phyloP scores from a whole-genome alignment of 495 filamentous ascomycete genomes.

The Usnea hakonensis region DNA sequence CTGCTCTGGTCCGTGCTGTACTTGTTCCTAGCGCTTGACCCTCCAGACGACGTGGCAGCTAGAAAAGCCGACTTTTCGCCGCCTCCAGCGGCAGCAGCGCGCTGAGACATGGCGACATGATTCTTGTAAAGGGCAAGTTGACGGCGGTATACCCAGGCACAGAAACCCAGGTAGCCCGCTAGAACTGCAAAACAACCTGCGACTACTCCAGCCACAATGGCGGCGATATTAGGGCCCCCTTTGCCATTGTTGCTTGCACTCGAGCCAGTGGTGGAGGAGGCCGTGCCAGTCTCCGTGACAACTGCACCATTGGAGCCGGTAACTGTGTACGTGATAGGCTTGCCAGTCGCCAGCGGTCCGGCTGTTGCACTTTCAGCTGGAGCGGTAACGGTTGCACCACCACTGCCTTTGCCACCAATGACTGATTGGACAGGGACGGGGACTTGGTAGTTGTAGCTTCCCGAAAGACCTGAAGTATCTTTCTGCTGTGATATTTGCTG shows the following conservation, averaged over 20 bases:
- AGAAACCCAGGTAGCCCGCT: constrained; percentile 60
- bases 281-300: constrained; percentile 32
- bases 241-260: constrained; percentile 12
- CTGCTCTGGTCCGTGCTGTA: constrained; percentile 24
- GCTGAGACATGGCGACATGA: constrained; percentile 51
- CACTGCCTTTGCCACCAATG: constrained; percentile 53
- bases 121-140: constrained; percentile 54
- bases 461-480: constrained; percentile 41
- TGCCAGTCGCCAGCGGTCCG: constrained; percentile 63
- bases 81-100: constrained; percentile 22
- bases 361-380: constrained; percentile 55
- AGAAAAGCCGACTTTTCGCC: constrained; percentile 30
- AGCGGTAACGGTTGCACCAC: constrained; percentile 59
- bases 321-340: constrained; percentile 53
- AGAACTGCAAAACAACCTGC: constrained; percentile 52
- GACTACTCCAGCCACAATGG: constrained; percentile 57
- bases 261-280: constrained; percentile 14
- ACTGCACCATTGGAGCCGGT: constrained; percentile 54
- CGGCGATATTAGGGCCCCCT: constrained; percentile 42
- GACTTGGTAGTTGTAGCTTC: constrained; percentile 56
- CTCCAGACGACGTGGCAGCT: constrained; percentile 23
- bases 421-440: constrained; percentile 51
- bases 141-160: constrained; percentile 60
- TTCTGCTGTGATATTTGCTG: constrained; percentile 37
- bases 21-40: constrained; percentile 14